These are phyloP conservation scores for Discostella pseudostelligera DNA, from an alignment of 108 stramenopile species.

Conservation along the genomic window DNA sequence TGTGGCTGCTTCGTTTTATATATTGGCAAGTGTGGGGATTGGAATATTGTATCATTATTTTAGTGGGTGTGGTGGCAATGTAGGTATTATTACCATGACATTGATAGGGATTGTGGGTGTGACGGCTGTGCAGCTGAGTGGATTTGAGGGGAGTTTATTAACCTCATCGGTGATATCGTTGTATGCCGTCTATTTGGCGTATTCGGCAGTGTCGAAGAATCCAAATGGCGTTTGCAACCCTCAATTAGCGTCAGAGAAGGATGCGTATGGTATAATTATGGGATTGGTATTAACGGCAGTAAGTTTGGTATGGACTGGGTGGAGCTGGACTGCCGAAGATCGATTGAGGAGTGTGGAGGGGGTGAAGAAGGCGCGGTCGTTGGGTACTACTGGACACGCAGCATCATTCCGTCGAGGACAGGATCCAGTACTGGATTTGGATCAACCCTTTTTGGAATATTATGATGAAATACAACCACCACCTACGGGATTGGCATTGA, in stretches of 20 bases:
- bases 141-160: constrained; percentile 82
- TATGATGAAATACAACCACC: constrained; percentile 57
- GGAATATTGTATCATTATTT: constrained; percentile 81
- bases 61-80: constrained; percentile 69
- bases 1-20: constrained; percentile 58
- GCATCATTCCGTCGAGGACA: constrained; percentile 30
- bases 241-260: constrained; percentile 60
- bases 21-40: constrained; percentile 59
- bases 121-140: constrained; percentile 65
- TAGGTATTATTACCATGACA: constrained; percentile 82
- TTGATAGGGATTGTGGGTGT: constrained; percentile 68
- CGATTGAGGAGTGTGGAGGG: constrained; percentile 36
- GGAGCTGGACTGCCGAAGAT: constrained; percentile 50
- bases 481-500: constrained; percentile 57
- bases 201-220: constrained; percentile 86
- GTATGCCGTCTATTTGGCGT: constrained; percentile 83
- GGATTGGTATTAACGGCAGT: constrained; percentile 77
- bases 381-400: constrained; percentile 13
- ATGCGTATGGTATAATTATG: constrained; percentile 72
- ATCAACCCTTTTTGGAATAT: constrained; percentile 72
- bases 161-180: constrained; percentile 82
- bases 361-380: constrained; percentile 49
- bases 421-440: constrained; percentile 58
- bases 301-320: constrained; percentile 88
- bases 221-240: constrained; percentile 82